These are phyloP conservation scores for Pleurotus sapidus DNA, from an alignment of 768 basidiomycete species.

Conservation along the genomic window DNA sequence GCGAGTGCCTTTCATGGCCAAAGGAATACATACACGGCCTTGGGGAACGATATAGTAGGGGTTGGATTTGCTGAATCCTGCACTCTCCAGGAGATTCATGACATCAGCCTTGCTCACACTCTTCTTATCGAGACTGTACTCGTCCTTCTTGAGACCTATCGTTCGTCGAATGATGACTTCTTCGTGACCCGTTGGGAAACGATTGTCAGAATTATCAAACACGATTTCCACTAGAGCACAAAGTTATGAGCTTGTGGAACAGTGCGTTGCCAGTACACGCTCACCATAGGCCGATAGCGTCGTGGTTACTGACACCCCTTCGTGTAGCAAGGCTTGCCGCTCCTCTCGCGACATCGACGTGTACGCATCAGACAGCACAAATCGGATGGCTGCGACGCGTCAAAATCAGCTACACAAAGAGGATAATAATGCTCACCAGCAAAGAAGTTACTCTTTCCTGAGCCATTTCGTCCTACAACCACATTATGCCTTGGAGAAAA, in stretches of 20 bases:
- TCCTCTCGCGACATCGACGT: conserved; percentile 94
- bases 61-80: conserved; percentile 97
- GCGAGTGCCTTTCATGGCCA: conserved; percentile 7
- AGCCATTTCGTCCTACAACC: conserved; percentile 95
- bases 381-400: conserved; percentile 74
- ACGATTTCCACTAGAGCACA: conserved; percentile 73
- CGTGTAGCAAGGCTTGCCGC: conserved; percentile 88
- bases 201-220: conserved; percentile 92
- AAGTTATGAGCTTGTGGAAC: too few relatives aligned
- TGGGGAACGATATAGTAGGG: conserved; percentile 99
- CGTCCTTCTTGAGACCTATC: conserved; percentile 97
- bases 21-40: conserved; percentile 65
- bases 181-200: conserved; percentile 89
- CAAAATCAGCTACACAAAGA: not conserved
- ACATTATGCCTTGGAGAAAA: conserved; percentile 95
- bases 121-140: conserved; percentile 96
- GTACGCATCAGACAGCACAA: conserved; percentile 96
- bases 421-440: conserved; percentile 53
- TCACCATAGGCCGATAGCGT: conserved; percentile 90
- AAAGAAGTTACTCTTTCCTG: conserved; percentile 99
- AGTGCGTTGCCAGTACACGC: conserved; percentile 11
- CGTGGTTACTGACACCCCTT: conserved; percentile 83
- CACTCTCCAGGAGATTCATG: conserved; percentile 94
- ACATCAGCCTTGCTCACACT: conserved; percentile 95
- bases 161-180: conserved; percentile 89